phyloP scores from a whole-genome alignment of 2,329 filamentous ascomycete species.

The Hymenotorrendiella dingleyae region DNA sequence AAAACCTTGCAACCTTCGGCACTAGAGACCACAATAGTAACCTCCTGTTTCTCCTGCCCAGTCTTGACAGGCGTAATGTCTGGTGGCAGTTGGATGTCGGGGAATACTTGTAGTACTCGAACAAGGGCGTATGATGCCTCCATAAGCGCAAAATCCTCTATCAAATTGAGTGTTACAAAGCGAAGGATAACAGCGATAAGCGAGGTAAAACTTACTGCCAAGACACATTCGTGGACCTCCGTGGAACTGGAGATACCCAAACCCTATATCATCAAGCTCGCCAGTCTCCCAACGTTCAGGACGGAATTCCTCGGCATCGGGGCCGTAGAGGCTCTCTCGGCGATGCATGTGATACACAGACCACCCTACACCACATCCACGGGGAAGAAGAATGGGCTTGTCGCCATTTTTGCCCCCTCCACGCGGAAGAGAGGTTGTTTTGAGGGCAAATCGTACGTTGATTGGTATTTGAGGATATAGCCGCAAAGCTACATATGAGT shows the following conservation, averaged over 20 bases:
- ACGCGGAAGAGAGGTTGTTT: conserved; percentile 24
- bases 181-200: too few relatives aligned
- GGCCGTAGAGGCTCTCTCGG: conserved; percentile 57
- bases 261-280: conserved; percentile 43
- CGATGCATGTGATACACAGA: conserved; percentile 25
- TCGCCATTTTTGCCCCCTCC: conserved; percentile 28
- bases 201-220: conserved; percentile 38
- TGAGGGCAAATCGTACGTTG: conserved; percentile 20
- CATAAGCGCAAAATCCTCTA: conserved; percentile 24
- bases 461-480: conserved; percentile 26
- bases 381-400: conserved; percentile 23
- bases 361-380: conserved; percentile 20
- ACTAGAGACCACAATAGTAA: conserved; percentile 1
- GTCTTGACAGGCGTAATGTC: not conserved
- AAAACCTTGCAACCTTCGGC: not conserved
- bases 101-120: not conserved
- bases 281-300: conserved; percentile 67
- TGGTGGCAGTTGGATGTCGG: not conserved
- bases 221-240: conserved; percentile 64
- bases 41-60: not conserved
- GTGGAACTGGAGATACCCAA: conserved; percentile 73
- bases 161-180: too few relatives aligned
- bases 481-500: conserved; percentile 17
- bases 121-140: conserved; percentile 12
- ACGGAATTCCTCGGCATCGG: conserved; percentile 61